Percentiles rank a stretch among this genome's conserved stretches.
These are phyloP conservation scores for Cladophialophora exuberans DNA, from an alignment of 2,329 filamentous ascomycete genomes.

Conservation along the genomic window DNA sequence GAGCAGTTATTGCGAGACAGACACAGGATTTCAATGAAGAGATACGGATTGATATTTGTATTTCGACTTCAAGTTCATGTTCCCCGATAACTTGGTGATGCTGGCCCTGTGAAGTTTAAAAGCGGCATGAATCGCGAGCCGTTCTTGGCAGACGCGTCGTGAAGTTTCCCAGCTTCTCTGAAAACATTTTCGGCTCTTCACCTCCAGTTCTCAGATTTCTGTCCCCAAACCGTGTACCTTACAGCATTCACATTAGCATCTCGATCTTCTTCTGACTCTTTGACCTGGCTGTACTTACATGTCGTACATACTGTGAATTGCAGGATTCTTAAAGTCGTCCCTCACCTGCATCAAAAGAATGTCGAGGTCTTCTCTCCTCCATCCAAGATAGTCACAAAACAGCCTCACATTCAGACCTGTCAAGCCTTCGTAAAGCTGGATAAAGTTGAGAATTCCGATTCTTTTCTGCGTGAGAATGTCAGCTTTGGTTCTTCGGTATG, in stretches of 20 bases:
- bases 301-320: slow-evolving; percentile 38
- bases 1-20: no score
- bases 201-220: background rate
- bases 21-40: no score
- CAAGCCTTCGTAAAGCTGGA: slow-evolving; percentile 34
- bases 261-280: background rate
- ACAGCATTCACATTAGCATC: background rate
- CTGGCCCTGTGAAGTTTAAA: no score
- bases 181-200: background rate
- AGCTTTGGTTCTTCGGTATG: background rate
- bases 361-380: slow-evolving; percentile 36
- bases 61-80: no score
- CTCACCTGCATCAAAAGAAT: slow-evolving; percentile 38
- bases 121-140: no score
- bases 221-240: slow-evolving; percentile 2
- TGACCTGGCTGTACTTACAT: slow-evolving; percentile 29
- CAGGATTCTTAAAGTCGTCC: slow-evolving; percentile 38
- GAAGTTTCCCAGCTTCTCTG: no score
- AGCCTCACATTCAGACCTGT: slow-evolving; percentile 35
- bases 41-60: no score
- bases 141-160: no score
- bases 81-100: no score
- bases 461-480: slow-evolving; percentile 25
- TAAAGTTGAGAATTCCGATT: slow-evolving; percentile 24
- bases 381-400: slow-evolving; percentile 22